phyloP scores from a whole-genome alignment of 73 alveolate genomes.

The Tetrahymena malaccensis region DNA sequence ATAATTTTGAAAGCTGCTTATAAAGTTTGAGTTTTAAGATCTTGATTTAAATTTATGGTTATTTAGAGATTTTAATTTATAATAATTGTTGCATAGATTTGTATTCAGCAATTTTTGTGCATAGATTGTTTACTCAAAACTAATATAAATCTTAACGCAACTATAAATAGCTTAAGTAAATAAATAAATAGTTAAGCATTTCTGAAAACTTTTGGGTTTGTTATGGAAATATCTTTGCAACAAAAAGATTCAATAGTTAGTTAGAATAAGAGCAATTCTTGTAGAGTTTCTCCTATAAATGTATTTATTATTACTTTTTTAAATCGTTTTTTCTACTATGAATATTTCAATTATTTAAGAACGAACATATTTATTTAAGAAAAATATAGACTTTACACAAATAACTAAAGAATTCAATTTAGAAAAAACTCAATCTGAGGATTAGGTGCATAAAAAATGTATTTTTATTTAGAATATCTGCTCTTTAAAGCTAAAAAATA shows the following conservation, averaged over 20 bases:
- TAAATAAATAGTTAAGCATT: too few relatives aligned
- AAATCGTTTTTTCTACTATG: neutral
- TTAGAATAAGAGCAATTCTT: neutral
- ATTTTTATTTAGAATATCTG: too few relatives aligned
- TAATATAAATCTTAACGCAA: neutral
- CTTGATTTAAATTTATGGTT: neutral
- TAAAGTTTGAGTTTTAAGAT: too few relatives aligned
- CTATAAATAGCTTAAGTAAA: neutral
- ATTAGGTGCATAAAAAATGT: too few relatives aligned
- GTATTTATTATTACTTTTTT: neutral
- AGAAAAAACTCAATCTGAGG: neutral
- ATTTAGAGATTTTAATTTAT: too few relatives aligned
- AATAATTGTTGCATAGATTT: neutral
- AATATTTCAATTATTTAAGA: too few relatives aligned
- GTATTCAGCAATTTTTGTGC: too few relatives aligned
- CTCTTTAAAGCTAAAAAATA: too few relatives aligned
- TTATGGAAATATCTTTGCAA: neutral
- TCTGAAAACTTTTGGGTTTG: neutral
- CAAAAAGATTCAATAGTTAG: neutral
- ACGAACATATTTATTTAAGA: neutral
- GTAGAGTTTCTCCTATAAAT: neutral
- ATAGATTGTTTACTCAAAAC: neutral
- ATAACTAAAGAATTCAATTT: neutral
- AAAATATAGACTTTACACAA: neutral
- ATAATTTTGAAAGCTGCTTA: neutral